These are phyloP conservation scores for Saccharomyces mikatae DNA, from an alignment of 805 yeast species.

Conservation along the genomic window DNA sequence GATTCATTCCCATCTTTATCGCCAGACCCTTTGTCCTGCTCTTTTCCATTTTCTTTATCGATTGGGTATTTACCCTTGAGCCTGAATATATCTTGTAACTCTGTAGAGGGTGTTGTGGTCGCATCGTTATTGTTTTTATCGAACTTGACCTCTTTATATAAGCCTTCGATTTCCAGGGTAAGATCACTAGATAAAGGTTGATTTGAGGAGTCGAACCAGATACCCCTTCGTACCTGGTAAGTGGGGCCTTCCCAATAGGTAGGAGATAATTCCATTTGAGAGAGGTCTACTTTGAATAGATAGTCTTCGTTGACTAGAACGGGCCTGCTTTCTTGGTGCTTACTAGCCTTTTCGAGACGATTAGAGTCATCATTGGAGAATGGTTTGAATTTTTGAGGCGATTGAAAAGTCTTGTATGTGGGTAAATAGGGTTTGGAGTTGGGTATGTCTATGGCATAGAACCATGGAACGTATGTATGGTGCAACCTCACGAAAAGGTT, in stretches of 20 bases:
- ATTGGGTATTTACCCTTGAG: constrained; percentile 33
- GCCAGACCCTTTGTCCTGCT: constrained; percentile 4
- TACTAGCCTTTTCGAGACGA: constrained; percentile 42
- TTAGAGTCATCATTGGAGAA: constrained; percentile 58
- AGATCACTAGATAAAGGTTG: constrained; percentile 44
- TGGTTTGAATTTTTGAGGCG: constrained; percentile 55
- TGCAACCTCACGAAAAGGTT: background rate
- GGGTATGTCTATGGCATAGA: constrained; percentile 76
- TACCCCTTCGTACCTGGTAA: constrained; percentile 75
- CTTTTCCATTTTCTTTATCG: constrained; percentile 7
- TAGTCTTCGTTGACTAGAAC: constrained; percentile 74
- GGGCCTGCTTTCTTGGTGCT: constrained; percentile 1
- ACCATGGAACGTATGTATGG: constrained; percentile 43
- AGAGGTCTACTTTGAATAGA: constrained; percentile 63
- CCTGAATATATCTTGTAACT: background rate
- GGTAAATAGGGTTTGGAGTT: constrained; percentile 55
- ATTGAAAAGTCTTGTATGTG: constrained; percentile 41
- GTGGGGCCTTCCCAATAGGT: constrained; percentile 84
- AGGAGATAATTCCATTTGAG: constrained; percentile 48
- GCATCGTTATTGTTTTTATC: background rate
- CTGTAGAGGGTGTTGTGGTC: background rate
- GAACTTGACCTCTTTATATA: background rate
- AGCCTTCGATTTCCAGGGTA: constrained; percentile 51
- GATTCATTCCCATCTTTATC: constrained; percentile 4
- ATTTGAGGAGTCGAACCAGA: constrained; percentile 65